A percentile compares a stretch with the other conserved stretches of the same genome.
phyloP scores from a whole-genome alignment of 805 yeast species.

The Starmerella tilneyi region DNA sequence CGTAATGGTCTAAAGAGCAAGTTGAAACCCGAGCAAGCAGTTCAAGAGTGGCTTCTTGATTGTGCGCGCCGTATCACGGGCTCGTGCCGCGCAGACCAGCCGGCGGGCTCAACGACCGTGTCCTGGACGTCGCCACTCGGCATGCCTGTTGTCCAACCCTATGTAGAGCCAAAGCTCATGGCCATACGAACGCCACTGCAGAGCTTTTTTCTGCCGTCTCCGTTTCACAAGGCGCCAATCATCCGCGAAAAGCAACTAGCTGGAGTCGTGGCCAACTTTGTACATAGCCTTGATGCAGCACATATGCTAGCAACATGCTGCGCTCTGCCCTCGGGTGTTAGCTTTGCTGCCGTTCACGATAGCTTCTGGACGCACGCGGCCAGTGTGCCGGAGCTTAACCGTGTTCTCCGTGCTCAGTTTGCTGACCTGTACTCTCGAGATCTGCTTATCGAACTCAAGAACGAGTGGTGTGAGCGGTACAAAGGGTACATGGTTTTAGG shows the following conservation, averaged over 20 bases:
- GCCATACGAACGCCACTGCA: slow-evolving; percentile 66
- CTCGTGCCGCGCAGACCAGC: slow-evolving; percentile 55
- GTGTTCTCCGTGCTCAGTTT: slow-evolving; percentile 58
- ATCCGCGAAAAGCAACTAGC: slow-evolving; percentile 71
- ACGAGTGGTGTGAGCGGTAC: slow-evolving; percentile 69
- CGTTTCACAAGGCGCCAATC: slow-evolving; percentile 62
- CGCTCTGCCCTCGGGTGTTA: slow-evolving; percentile 48
- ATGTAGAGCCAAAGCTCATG: slow-evolving; percentile 50
- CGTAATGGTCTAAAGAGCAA: neutral
- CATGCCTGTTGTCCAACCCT: slow-evolving; percentile 87
- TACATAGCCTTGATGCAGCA: slow-evolving; percentile 85
- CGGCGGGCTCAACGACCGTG: slow-evolving; percentile 22
- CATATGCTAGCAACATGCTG: slow-evolving; percentile 78
- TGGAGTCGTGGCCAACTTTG: slow-evolving; percentile 82
- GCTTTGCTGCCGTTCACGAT: slow-evolving; percentile 88
- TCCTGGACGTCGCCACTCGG: slow-evolving; percentile 85
- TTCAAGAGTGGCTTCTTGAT: slow-evolving; percentile 77
- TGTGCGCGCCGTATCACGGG: slow-evolving; percentile 66
- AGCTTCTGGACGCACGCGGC: slow-evolving; percentile 91
- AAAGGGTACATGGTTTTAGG: slow-evolving; percentile 49
- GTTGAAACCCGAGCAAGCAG: slow-evolving; percentile 6
- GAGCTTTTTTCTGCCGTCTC: slow-evolving; percentile 65
- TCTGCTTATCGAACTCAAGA: slow-evolving; percentile 50
- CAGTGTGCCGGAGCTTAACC: slow-evolving; percentile 57
- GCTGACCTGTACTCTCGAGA: slow-evolving; percentile 58